These are phyloP conservation scores for Termitomyces sp. DNA, from an alignment of 768 basidiomycete genomes.

Conservation along the genomic window DNA sequence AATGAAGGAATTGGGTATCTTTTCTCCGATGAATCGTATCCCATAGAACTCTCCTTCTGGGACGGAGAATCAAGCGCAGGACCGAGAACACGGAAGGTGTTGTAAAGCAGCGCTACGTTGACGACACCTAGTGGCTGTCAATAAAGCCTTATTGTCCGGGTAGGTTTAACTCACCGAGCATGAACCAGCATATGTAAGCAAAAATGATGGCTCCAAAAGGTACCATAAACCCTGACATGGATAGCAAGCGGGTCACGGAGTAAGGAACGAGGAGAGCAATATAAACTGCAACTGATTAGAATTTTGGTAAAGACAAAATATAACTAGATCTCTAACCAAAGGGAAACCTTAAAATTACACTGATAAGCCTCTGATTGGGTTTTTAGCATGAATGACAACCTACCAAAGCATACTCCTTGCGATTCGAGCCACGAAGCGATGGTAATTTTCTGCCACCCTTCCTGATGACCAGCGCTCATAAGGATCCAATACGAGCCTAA, in stretches of 20 bases:
- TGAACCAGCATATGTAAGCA: constrained; percentile 40
- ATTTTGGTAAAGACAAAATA: neutral
- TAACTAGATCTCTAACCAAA: constrained; percentile 38
- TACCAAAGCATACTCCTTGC: constrained; percentile 71
- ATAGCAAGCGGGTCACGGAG: constrained; percentile 43
- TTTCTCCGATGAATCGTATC: constrained; percentile 15
- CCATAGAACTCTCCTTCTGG: constrained; percentile 26
- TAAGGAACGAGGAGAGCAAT: constrained; percentile 56
- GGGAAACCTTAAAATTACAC: constrained; percentile 45
- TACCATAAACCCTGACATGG: constrained; percentile 44
- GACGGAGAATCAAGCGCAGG: constrained; percentile 41
- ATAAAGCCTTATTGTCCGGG: neutral
- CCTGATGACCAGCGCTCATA: constrained; percentile 38
- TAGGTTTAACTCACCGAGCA: constrained; percentile 44
- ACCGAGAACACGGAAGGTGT: constrained; percentile 60
- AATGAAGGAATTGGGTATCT: constrained; percentile 10
- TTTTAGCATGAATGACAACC: constrained; percentile 16
- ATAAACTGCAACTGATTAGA: constrained; percentile 42
- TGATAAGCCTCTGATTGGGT: neutral
- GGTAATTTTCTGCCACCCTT: constrained; percentile 43
- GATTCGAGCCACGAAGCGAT: constrained; percentile 57
- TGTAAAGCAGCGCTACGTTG: constrained; percentile 64
- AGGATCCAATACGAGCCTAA: constrained; percentile 47
- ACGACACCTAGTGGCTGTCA: constrained; percentile 44
- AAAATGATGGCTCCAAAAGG: constrained; percentile 45